Evolutionary conservation across 495 filamentous ascomycete genomes (phyloP), one percentile per base, ranked within the genome.

Genomic region (Diplogelasinospora grovesii): DNA sequence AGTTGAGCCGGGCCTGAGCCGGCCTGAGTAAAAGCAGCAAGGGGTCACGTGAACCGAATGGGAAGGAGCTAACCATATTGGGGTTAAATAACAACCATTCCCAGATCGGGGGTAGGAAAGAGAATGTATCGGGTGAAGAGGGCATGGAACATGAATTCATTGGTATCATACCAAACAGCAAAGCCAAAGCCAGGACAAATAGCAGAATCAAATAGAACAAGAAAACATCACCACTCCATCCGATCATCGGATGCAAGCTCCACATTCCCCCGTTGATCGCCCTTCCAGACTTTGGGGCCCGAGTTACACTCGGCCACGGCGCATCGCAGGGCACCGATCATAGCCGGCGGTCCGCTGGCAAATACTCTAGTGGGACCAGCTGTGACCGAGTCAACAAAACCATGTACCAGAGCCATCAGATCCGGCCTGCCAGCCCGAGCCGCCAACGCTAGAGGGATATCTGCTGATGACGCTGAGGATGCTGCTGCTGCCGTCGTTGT

Each of bases 301-400:
- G 65, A 63, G 55, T 79, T 79, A 22, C 56, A 65, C 32, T 39
- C 42, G 0, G 78, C 77, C 13, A 84, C 77, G 0, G 72, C 67
- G 25, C 37, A 44, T 22, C 80, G 61, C 35, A 83, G 43, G 33
- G 77, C 73, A 2, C 60, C 64, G 3, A 79, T 69, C 72, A 83
- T 76, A 1, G 60, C 66, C n/a, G 65, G 60, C 14, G 82, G 80
- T 13, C 80, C 80, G 47, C 77, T 82, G 0, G 67, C 79, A 49
- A 82, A 61, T 0, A 85, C 75, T 8, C 65, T 54, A 1, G 74
- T 77, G 5, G 69, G 63, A 0, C 77, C 77, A 2, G 59, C 48
- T 0, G 58, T 49, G 3, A 62, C 63, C 13, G 34, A 36, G 5
- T 49, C 58, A 3, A 69, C 52, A 22, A 70, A 71, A n/a, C 51